Conservation (phyloP, 331 rosid genomes). For the Acacia concinna region DNA sequence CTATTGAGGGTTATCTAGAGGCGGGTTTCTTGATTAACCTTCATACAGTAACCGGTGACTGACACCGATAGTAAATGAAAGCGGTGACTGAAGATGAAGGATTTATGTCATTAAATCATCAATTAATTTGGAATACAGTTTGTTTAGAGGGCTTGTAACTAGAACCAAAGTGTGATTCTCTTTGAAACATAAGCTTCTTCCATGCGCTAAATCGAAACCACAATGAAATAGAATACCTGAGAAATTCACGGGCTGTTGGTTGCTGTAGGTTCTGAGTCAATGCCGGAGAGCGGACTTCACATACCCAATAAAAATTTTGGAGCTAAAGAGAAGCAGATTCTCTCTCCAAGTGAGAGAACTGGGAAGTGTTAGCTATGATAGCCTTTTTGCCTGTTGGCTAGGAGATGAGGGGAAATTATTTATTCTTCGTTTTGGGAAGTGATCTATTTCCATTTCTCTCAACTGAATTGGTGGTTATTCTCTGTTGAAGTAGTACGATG, state of each 20-base stretch:
- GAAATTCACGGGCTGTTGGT: slow-evolving; percentile 31
- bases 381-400: slow-evolving; percentile 11
- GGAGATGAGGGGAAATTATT: slow-evolving; percentile 22
- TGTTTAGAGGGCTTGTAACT: slow-evolving; percentile 6
- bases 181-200: slow-evolving; percentile 30
- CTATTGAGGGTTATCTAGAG: slow-evolving; percentile 9
- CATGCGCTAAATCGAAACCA: slow-evolving; percentile 17
- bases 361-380: not conserved
- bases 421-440: not conserved
- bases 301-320: not conserved
- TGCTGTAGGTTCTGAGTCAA: slow-evolving; percentile 36
- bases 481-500: not conserved
- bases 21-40: slow-evolving; percentile 31
- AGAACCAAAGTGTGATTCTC: slow-evolving; percentile 2
- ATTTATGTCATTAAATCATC: not conserved
- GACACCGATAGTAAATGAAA: slow-evolving; percentile 30
- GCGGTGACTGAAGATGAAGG: not conserved
- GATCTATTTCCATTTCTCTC: not conserved
- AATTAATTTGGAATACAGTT: not conserved
- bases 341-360: slow-evolving; percentile 19
- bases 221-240: slow-evolving; percentile 29
- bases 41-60: slow-evolving; percentile 26
- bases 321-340: not conserved
- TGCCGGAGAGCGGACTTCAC: slow-evolving; percentile 34
- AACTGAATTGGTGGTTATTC: not conserved